Base-by-base conservation (phyloP, 495 filamentous ascomycete genomes). In the Penicillium verhagenii region DNA sequence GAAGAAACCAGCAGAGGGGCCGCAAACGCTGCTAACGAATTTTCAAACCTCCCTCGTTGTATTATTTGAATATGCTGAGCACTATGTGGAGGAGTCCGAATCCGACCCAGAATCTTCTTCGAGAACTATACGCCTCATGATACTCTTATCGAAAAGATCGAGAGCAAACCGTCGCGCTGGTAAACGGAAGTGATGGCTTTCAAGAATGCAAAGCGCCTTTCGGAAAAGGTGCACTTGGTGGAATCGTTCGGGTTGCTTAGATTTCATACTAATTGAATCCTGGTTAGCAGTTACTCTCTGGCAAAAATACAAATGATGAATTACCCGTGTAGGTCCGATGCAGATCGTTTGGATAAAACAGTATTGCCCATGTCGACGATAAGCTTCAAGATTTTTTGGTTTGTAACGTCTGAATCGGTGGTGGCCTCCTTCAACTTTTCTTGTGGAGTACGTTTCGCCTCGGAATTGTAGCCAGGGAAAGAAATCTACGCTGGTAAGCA, bases 91-190 rank as follows among this genome's bases (percentile, higher is more conserved):
- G 1, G 61, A 66, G 8, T 76, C 72, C 0, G 66, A 70, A 35
- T 76, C 72, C 1, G 67, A 69, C 21, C 78, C 79, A 3, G 74
- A 79, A 16, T 86, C 84, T 48, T 88, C 85, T 46, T 85, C 82
- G 5, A 87, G 69, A 28, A 97, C 86, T 50, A 97, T 89, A 38
- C 84, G 82, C 59, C 91, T 77, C 69, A 97, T 75, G 24, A 97
- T 90, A 31, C 79, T 84, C 71, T 90, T 92, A 59, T 97, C 93
- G 68, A 97, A 98, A 21, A 97, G 73, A 66, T 97, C 92, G 46
- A 97, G 84, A 29, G 96, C 86, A 69, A 95, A 92, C 38, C 90
- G 87, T 38, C 93, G 86, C 45, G 91, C 86, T 6, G 83, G 84
- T 20, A 97, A 78, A 26, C 93, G 83, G 69, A 91, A 97, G 62